Evolutionary conservation across 1,284 basidiomycete genomes (phyloP).

Genomic region (Sporisorium reilianum): DNA sequence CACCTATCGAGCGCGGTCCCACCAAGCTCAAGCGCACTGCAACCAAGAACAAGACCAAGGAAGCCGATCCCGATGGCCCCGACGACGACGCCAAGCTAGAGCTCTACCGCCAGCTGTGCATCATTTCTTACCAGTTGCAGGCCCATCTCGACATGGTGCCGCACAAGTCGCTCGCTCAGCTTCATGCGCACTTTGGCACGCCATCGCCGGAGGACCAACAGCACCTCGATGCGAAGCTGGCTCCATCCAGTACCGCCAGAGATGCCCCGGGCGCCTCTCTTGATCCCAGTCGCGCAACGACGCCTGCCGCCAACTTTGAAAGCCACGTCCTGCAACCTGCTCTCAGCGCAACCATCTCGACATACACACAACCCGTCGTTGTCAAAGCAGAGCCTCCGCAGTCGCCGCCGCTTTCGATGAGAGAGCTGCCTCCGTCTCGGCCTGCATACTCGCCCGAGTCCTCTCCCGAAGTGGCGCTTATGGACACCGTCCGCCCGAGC

Average conservation of each 20-base stretch:
- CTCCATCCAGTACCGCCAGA: not conserved
- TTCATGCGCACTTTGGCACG: constrained; percentile 26
- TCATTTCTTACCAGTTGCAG: constrained; percentile 50
- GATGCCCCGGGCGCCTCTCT: constrained; percentile 1
- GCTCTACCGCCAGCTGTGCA: constrained; percentile 46
- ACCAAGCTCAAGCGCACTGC: constrained; percentile 22
- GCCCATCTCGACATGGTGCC: constrained; percentile 51
- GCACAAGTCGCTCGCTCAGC: constrained; percentile 31
- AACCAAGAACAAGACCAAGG: constrained; percentile 32
- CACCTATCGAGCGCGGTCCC: constrained; percentile 26
- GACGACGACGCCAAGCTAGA: constrained; percentile 40
- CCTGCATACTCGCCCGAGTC: constrained; percentile 39
- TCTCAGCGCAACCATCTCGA: not conserved
- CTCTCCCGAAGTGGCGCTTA: constrained; percentile 41
- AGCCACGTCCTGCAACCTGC: not conserved
- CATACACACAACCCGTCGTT: constrained; percentile 1
- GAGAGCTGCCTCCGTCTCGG: constrained; percentile 4
- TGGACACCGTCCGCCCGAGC: constrained; percentile 20
- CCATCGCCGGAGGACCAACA: constrained; percentile 21
- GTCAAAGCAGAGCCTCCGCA: constrained; percentile 33
- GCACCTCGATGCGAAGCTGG: constrained; percentile 1
- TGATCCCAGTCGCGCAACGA: constrained; percentile 13
- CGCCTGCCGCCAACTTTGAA: not conserved
- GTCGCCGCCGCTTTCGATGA: constrained; percentile 20
- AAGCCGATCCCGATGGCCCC: constrained; percentile 30